Conservation (phyloP, 352 stramenopile species). For the Pythium brachiatum region DNA sequence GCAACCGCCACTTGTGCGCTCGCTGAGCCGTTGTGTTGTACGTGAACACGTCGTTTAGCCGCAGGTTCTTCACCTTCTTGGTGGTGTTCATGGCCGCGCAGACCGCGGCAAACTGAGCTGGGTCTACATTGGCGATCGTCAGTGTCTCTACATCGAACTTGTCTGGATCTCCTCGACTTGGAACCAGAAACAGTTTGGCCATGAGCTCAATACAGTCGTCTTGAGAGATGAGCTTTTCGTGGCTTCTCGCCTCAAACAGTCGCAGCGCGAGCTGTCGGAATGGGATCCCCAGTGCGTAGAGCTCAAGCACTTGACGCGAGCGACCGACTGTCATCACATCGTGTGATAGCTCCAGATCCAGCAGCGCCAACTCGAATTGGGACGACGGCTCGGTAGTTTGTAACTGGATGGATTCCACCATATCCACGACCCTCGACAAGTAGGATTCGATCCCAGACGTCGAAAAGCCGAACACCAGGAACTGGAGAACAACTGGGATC, state of each 20-base stretch:
- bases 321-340: slow-evolving; percentile 13
- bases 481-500: slow-evolving; percentile 17
- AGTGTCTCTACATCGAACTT: slow-evolving; percentile 6
- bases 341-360: slow-evolving; percentile 14
- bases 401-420: slow-evolving; percentile 5
- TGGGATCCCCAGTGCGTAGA: slow-evolving; percentile 9
- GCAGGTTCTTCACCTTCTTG: slow-evolving; percentile 11
- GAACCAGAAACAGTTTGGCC: not conserved
- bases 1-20: slow-evolving; percentile 15
- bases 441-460: slow-evolving; percentile 4
- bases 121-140: slow-evolving; percentile 6
- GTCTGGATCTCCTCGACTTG: not conserved
- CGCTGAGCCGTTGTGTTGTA: slow-evolving; percentile 1
- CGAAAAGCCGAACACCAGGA: slow-evolving; percentile 19
- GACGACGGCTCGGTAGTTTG: not conserved
- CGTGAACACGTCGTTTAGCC: slow-evolving; percentile 14
- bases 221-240: not conserved
- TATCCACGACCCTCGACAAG: slow-evolving; percentile 8
- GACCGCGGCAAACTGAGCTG: slow-evolving; percentile 3
- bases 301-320: slow-evolving; percentile 3
- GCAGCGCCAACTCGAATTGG: not conserved
- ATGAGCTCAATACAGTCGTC: not conserved
- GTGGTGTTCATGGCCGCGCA: slow-evolving; percentile 12
- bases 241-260: not conserved
- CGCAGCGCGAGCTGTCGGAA: slow-evolving; percentile 10